phyloP scores from a whole-genome alignment of 208 protist genomes.

The Naegleria fowleri region DNA sequence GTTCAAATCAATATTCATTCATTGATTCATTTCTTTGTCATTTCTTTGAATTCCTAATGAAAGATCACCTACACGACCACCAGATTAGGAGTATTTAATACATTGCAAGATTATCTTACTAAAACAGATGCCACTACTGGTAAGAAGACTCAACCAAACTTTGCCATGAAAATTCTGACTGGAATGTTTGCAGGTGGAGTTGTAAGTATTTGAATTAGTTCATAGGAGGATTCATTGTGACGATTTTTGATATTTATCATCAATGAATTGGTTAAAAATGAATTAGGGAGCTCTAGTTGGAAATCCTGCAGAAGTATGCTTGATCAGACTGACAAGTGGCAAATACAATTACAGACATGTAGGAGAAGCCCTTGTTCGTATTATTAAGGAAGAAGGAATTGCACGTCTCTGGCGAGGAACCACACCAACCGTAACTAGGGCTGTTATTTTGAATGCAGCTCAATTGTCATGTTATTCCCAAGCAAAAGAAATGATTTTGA shows the following conservation, averaged over 20 bases:
- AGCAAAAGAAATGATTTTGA: constrained; percentile 13
- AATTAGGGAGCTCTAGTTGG: not conserved
- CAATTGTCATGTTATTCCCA: constrained; percentile 21
- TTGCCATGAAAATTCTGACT: not conserved
- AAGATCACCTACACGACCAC: constrained; percentile 18
- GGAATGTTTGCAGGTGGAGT: not conserved
- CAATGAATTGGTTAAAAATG: too few species aligned
- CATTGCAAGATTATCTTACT: not conserved
- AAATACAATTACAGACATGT: not conserved
- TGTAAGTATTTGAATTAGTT: not conserved
- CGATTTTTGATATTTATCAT: too few species aligned
- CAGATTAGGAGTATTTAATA: constrained; percentile 24
- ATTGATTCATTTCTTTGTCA: too few species aligned
- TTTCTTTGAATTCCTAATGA: too few species aligned
- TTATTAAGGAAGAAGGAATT: constrained; percentile 16
- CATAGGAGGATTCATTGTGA: too few species aligned
- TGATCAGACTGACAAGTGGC: constrained; percentile 21
- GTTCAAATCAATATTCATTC: too few species aligned
- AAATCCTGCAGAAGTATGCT: constrained; percentile 5
- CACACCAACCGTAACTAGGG: constrained; percentile 2
- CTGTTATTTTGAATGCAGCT: constrained; percentile 19
- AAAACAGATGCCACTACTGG: not conserved
- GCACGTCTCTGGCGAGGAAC: constrained; percentile 1
- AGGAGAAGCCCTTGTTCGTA: not conserved
- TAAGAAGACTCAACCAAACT: constrained; percentile 10